Conservation (phyloP, 2,329 filamentous ascomycete species). For the Davidsoniella virescens region DNA sequence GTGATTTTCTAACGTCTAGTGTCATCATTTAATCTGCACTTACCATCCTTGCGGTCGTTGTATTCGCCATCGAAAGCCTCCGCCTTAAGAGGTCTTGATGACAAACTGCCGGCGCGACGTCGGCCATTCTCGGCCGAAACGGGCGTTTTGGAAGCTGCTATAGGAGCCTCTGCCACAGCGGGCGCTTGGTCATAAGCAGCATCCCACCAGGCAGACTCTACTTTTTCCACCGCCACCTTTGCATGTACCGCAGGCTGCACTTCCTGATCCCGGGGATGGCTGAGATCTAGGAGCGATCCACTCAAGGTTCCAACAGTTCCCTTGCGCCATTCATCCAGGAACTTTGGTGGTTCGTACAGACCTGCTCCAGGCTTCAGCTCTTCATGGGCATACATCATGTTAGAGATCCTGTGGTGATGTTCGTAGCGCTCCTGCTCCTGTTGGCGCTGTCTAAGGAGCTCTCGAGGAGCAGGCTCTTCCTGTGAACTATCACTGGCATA, state of each 20-base stretch:
- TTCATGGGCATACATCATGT: conserved; percentile 6
- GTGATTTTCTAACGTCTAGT: background rate
- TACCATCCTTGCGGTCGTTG: conserved; percentile 41
- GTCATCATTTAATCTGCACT: conserved; percentile 15
- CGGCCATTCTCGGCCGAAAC: conserved; percentile 16
- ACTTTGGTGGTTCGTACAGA: conserved; percentile 41
- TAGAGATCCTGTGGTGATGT: conserved; percentile 7
- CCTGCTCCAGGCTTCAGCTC: conserved; percentile 29
- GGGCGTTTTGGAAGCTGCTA: background rate
- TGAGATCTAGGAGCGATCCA: conserved; percentile 43
- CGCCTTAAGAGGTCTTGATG: conserved; percentile 35
- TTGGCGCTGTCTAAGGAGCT: conserved; percentile 5
- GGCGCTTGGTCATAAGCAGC: conserved; percentile 19
- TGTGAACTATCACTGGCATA: conserved; percentile 10
- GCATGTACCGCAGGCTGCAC: background rate
- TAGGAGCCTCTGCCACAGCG: background rate
- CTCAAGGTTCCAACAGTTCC: conserved; percentile 45
- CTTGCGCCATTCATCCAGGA: conserved; percentile 59
- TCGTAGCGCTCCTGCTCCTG: conserved; percentile 8
- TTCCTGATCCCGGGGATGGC: conserved; percentile 16
- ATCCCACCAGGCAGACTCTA: conserved; percentile 59
- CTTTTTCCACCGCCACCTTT: conserved; percentile 13
- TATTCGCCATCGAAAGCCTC: conserved; percentile 53
- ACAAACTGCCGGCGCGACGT: conserved; percentile 30
- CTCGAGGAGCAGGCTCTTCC: conserved; percentile 6